Base-by-base conservation (phyloP, 176 grass and related monocot species). In the Carex myosuroides region DNA sequence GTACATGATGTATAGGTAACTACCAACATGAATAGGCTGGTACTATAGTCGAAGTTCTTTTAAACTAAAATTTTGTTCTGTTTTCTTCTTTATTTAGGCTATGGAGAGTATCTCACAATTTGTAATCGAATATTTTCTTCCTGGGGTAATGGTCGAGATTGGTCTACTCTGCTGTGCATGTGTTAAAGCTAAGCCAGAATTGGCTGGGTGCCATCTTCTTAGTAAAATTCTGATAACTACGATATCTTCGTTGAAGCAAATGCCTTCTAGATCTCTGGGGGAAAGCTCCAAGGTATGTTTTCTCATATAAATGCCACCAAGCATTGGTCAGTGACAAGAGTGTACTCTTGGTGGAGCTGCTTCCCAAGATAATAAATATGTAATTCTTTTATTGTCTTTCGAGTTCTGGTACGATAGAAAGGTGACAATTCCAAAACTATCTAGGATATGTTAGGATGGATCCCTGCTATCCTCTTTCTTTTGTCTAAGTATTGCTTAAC, bases 131-230 rank as follows among this genome's bases (percentile, higher is more conserved):
- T 93, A 94, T 87, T 94, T 94, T 70, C 92, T 98, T 87, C 95
- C 95, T 86, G 92, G 95, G 80, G 95, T 93, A 80, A 94, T 87
- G 57, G 84, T 88, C 61, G 95, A 98, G 85, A 85, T 98, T 92
- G 91, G 95, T 65, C 89, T 94, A 88, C 92, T 98, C 80, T 98
- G 92, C 86, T 90, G 85, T 91, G 92, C 95, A 78, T 98, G 92
- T 24, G 79, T 94, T 86, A 85, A 86, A 77, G 91, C 95, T 79
- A 84, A 88, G 82, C 89, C 95, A 69, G 89, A 91, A 85, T 91
- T 84, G 89, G 86, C 95, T 87, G 87, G 89, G 64, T 30, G 80
- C 44, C 85, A 94, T 82, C 87, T 98, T 89, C 61, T 94, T 82
- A 93, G 89, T 64, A 92, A 92, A 60, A 87, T 98, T 71, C 88